Percentiles rank a stretch among this genome's conserved stretches.
Evolutionary conservation across 495 filamentous ascomycete genomes (phyloP).

Genomic region (Penicillium paradoxum): DNA sequence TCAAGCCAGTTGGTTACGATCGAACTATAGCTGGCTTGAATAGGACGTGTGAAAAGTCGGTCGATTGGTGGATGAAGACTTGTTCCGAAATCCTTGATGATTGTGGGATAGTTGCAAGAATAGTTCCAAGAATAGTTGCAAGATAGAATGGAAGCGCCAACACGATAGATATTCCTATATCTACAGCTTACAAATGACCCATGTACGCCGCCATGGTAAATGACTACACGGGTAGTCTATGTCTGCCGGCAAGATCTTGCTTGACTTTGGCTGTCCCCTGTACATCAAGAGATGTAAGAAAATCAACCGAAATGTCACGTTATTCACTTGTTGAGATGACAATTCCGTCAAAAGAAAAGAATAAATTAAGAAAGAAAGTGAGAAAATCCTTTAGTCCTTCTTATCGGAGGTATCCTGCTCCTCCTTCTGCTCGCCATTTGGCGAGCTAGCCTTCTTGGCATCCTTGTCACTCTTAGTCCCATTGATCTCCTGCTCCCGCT

Average conservation of each 20-base stretch:
- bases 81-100: not conserved
- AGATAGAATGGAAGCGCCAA: not conserved
- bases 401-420: constrained; percentile 60
- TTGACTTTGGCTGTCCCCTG: not conserved
- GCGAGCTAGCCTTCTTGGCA: constrained; percentile 53
- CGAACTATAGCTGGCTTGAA: not conserved
- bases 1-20: not conserved
- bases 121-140: too few species aligned
- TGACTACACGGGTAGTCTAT: not conserved
- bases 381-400: constrained; percentile 41
- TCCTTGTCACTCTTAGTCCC: constrained; percentile 60
- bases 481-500: constrained; percentile 63
- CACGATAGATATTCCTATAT: not conserved
- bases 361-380: not conserved
- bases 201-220: not conserved
- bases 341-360: constrained; percentile 9
- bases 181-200: not conserved
- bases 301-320: constrained; percentile 19
- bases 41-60: not conserved
- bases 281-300: not conserved
- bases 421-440: constrained; percentile 60
- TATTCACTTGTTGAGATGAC: constrained; percentile 24
- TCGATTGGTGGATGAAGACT: not conserved
- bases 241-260: not conserved
- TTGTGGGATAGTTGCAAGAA: not conserved